Evolutionary conservation across 208 protist species (phyloP).

Genomic region (Endotrypanum monterogeii): DNA sequence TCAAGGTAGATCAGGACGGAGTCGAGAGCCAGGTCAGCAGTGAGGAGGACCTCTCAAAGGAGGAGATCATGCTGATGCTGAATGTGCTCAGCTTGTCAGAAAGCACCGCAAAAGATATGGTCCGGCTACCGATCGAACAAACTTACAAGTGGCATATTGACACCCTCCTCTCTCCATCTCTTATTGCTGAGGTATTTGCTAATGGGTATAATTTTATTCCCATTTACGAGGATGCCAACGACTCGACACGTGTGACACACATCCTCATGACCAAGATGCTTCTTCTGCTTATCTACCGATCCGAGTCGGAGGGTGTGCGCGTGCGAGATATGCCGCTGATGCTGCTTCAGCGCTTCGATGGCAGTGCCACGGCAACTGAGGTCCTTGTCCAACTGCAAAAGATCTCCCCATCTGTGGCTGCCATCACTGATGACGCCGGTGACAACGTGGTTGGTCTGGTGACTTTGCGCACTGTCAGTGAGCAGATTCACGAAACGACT

Average conservation of each 20-base stretch:
- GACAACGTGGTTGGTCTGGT: conserved; percentile 48
- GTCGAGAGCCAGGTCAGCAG: conserved; percentile 27
- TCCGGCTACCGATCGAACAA: conserved; percentile 38
- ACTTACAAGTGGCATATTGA: conserved; percentile 61
- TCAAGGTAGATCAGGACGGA: conserved; percentile 17
- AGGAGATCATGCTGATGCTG: conserved; percentile 71
- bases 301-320: conserved; percentile 31
- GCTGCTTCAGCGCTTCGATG: conserved; percentile 42
- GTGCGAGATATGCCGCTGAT: conserved; percentile 60
- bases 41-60: conserved; percentile 60
- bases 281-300: conserved; percentile 56
- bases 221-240: conserved; percentile 52
- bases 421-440: conserved; percentile 30
- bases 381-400: conserved; percentile 50
- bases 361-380: conserved; percentile 42
- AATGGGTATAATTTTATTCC: conserved; percentile 62
- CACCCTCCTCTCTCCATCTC: conserved; percentile 36
- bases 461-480: conserved; percentile 57
- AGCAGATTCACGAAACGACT: conserved; percentile 59
- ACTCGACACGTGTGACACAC: conserved; percentile 45
- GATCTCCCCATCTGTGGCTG: conserved; percentile 44
- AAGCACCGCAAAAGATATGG: conserved; percentile 48
- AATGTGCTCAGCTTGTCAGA: conserved; percentile 69
- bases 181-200: conserved; percentile 45
- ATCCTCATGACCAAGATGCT: conserved; percentile 65